Conservation (phyloP, 768 basidiomycete genomes). For the Tephrocybe rancida region DNA sequence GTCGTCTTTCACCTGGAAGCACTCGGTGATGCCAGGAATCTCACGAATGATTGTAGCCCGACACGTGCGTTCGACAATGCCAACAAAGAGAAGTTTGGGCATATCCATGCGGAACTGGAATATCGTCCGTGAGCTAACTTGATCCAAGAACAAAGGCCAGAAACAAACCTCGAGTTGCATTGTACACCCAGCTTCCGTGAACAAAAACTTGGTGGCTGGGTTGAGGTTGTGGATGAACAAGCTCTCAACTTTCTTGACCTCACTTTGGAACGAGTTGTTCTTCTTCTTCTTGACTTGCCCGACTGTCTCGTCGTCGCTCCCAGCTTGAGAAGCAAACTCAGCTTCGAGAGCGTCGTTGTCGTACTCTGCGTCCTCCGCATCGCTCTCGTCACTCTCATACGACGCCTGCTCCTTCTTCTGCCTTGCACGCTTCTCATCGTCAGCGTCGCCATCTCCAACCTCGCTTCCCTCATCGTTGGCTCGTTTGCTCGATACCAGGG, state of each 20-base stretch:
- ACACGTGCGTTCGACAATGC: conserved; percentile 89
- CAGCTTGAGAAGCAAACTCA: conserved; percentile 54
- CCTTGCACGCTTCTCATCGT: conserved; percentile 71
- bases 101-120: conserved; percentile 81
- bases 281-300: conserved; percentile 27
- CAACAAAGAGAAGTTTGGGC: conserved; percentile 92
- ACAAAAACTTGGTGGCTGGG: conserved; percentile 73
- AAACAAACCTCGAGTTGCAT: conserved; percentile 82
- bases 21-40: conserved; percentile 86
- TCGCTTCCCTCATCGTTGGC: conserved; percentile 74
- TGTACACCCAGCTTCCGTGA: conserved; percentile 64
- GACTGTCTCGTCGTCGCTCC: conserved; percentile 33
- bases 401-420: conserved; percentile 75
- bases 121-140: neutral
- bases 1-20: conserved; percentile 74
- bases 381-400: conserved; percentile 75
- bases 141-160: neutral
- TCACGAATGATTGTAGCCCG: conserved; percentile 85
- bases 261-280: conserved; percentile 36
- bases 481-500: conserved; percentile 33
- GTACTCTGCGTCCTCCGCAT: conserved; percentile 50
- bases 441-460: conserved; percentile 81
- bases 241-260: conserved; percentile 46
- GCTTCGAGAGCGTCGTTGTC: conserved; percentile 67
- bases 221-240: conserved; percentile 60